Conservation (phyloP, 139 green algal species). For the Eudorina sp. region DNA sequence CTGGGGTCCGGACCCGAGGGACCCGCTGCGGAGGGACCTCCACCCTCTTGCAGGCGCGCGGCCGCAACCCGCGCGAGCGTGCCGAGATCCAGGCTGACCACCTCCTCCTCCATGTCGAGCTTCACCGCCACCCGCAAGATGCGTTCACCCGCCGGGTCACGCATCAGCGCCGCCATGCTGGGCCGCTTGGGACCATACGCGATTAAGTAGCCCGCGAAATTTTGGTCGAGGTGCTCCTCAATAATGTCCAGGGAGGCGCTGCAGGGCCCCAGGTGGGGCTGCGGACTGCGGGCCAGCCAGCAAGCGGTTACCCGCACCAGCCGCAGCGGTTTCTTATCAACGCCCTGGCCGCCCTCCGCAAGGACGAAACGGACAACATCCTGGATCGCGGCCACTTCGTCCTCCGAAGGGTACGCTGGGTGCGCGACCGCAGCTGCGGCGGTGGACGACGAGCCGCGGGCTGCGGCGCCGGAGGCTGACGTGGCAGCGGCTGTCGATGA, state of each 20-base stretch:
- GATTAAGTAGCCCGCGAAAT: background rate
- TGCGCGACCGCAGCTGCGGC: too few species aligned
- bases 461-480: too few species aligned
- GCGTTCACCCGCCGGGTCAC: background rate
- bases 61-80: too few species aligned
- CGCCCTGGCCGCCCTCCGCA: background rate
- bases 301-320: background rate
- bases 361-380: background rate
- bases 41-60: too few species aligned
- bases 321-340: background rate
- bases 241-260: background rate
- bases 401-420: background rate
- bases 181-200: background rate
- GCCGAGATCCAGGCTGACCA: too few species aligned
- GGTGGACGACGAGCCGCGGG: too few species aligned
- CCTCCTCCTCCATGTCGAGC: too few species aligned
- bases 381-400: background rate
- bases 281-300: conserved; percentile 2
- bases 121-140: too few species aligned
- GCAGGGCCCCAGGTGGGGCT: background rate
- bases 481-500: too few species aligned
- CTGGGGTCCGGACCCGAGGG: too few species aligned
- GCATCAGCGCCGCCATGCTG: background rate
- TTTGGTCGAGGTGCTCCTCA: background rate
- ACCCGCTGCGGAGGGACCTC: too few species aligned